Percentiles rank a stretch among this genome's conserved stretches.
Conservation (phyloP, 805 yeast genomes). For the Tetrapisispora pingtungensis region DNA sequence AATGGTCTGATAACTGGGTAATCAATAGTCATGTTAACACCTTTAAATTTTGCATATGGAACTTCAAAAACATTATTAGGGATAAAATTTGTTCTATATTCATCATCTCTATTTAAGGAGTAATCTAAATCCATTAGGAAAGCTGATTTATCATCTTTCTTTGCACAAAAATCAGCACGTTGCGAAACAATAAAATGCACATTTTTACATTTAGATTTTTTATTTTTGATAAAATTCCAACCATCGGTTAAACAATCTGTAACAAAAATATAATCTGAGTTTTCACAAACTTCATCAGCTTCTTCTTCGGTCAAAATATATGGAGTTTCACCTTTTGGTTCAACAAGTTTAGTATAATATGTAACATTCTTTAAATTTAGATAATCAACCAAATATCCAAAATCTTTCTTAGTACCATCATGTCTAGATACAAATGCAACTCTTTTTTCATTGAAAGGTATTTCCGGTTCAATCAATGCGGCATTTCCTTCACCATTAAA, state of each 20-base stretch:
- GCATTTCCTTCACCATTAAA: not conserved
- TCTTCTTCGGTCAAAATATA: conserved; percentile 2
- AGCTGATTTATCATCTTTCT: not conserved
- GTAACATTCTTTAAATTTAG: conserved; percentile 7
- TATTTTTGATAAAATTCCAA: conserved; percentile 8
- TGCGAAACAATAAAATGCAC: conserved; percentile 6
- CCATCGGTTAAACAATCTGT: conserved; percentile 9
- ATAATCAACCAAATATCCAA: conserved; percentile 6
- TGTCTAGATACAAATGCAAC: conserved; percentile 8
- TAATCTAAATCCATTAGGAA: conserved; percentile 5
- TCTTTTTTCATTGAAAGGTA: conserved; percentile 1
- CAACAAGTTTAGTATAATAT: conserved; percentile 1
- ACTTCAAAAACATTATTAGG: conserved; percentile 7
- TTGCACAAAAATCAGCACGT: conserved; percentile 5
- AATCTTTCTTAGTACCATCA: conserved; percentile 7
- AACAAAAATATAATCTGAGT: conserved; percentile 6
- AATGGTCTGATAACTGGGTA: conserved; percentile 8
- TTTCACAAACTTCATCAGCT: conserved; percentile 7
- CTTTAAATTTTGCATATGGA: conserved; percentile 3
- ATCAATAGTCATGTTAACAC: conserved; percentile 2
- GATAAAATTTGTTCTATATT: conserved; percentile 4
- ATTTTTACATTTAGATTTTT: conserved; percentile 6
- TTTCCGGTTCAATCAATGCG: not conserved
- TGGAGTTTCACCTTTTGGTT: not conserved
- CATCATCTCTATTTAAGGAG: conserved; percentile 7